A percentile compares a stretch with the other conserved stretches of the same genome.
Conservation (phyloP, 1,284 basidiomycete genomes). For the Neonothopanus nambi region DNA sequence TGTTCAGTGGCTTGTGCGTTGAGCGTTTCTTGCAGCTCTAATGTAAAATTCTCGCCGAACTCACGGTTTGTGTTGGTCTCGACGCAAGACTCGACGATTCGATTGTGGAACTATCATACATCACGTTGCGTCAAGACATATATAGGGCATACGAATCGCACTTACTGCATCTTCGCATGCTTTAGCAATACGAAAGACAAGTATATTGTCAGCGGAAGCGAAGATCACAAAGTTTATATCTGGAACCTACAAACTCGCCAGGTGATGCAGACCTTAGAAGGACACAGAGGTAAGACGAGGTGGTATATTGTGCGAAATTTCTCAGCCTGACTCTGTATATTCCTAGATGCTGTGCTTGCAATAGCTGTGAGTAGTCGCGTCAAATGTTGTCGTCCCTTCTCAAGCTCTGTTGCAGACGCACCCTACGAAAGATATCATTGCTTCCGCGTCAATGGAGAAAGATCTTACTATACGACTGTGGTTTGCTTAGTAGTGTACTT, state of each 20-base stretch:
- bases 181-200: conserved; percentile 59
- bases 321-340: conserved; percentile 8
- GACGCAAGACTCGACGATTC: conserved; percentile 90
- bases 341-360: conserved; percentile 69
- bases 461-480: conserved; percentile 81
- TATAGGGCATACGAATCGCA: conserved; percentile 78
- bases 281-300: conserved; percentile 67
- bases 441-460: conserved; percentile 83
- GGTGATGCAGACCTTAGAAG: conserved; percentile 73
- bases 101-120: conserved; percentile 94
- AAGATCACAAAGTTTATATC: conserved; percentile 85
- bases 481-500: conserved; percentile 46
- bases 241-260: conserved; percentile 91
- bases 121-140: conserved; percentile 94
- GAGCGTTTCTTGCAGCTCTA: conserved; percentile 51
- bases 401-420: conserved; percentile 52
- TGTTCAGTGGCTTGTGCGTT: not conserved
- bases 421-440: conserved; percentile 71
- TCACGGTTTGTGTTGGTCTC: conserved; percentile 86
- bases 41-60: conserved; percentile 89
- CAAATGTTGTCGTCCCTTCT: not conserved
- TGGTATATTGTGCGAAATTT: not conserved
- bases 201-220: conserved; percentile 86
- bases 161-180: conserved; percentile 70
- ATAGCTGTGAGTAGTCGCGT: conserved; percentile 66